Base-by-base conservation (phyloP, 805 yeast species). In the Nakazawaea laoshanensis region DNA sequence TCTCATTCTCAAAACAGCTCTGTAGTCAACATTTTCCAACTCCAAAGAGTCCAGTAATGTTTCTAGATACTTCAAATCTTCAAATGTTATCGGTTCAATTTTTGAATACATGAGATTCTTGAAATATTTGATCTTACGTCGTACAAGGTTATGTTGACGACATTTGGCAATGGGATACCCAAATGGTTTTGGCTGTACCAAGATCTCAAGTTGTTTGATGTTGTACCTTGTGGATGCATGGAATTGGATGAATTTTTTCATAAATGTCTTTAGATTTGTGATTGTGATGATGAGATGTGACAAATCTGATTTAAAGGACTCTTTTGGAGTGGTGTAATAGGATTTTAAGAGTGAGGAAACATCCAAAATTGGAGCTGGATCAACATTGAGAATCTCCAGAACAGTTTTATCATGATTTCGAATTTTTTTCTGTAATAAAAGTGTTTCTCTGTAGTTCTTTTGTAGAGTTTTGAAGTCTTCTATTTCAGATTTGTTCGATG, bases 71-170 rank as follows among this genome's bases (percentile, higher is more conserved):
- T 8, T 17, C 22, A 34, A 15, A 29, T 34, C 38, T 6, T 17
- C 15, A 9, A n/a, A 6, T 3, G 24, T 4, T 1, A 35, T 4
- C 3, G 38, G 38, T 16, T 30, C 32, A 7, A 35, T 17, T 14
- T 18, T 27, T 8, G 11, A 8, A 25, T 35, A 35, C 35, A 35
- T 26, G 21, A 35, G 27, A 7, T 13, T n/a, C 12, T 35, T 35
- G 25, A 22, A 35, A 22, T 16, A 35, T 7, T 15, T 18, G 5
- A 35, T 18, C 29, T 23, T 26, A 2, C 25, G 18, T 7, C 12
- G 5, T 5, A 35, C 12, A 16, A 30, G 7, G n/a, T 35, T 35
- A 10, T 11, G 18, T 3, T 23, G 8, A 18, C 38, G 16, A 15
- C 18, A 10, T 13, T 26, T 26, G 6, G 31, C 23, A 14, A 35